Evolutionary conservation across 1,284 basidiomycete genomes (phyloP).

Genomic region (Testicularia cyperi): DNA sequence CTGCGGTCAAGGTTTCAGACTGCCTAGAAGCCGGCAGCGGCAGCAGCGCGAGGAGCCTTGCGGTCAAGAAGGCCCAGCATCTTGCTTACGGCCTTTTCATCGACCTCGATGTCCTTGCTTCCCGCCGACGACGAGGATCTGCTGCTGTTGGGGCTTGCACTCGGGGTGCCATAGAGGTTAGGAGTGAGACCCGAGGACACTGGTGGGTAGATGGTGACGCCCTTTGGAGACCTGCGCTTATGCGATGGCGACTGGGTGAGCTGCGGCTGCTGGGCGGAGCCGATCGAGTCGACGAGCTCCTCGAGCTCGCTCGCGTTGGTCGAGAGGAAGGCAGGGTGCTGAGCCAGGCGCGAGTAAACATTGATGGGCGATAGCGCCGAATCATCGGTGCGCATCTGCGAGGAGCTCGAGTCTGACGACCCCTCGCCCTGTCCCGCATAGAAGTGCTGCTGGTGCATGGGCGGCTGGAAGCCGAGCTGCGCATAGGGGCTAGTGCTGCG

Average conservation of each 20-base stretch:
- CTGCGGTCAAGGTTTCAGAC: too few relatives aligned
- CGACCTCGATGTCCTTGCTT: constrained; percentile 34
- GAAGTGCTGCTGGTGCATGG: constrained; percentile 20
- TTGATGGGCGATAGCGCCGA: constrained; percentile 42
- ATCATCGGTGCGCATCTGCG: constrained; percentile 13
- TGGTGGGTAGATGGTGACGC: constrained; percentile 10
- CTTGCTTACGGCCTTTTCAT: constrained; percentile 39
- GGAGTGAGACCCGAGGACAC: constrained; percentile 16
- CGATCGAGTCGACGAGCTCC: constrained; percentile 47
- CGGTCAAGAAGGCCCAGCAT: constrained; percentile 42
- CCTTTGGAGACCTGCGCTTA: constrained; percentile 16
- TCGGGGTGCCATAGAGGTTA: constrained; percentile 27
- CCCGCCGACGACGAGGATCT: constrained; percentile 6
- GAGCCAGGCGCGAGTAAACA: constrained; percentile 45
- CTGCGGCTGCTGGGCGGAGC: constrained; percentile 13
- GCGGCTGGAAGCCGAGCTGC: constrained; percentile 47
- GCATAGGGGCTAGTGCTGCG: constrained; percentile 34
- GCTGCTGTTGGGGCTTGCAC: constrained; percentile 2
- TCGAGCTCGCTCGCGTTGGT: constrained; percentile 48
- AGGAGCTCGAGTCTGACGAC: constrained; percentile 10
- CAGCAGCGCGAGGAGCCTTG: constrained; percentile 22
- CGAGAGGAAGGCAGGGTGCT: constrained; percentile 50
- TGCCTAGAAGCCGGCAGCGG: constrained; percentile 10
- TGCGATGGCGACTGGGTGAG: constrained; percentile 15
- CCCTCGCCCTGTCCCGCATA: constrained; percentile 4